These are phyloP conservation scores for Ogataea hybrid DNA, from an alignment of 1,139 yeast genomes.

Conservation along the genomic window DNA sequence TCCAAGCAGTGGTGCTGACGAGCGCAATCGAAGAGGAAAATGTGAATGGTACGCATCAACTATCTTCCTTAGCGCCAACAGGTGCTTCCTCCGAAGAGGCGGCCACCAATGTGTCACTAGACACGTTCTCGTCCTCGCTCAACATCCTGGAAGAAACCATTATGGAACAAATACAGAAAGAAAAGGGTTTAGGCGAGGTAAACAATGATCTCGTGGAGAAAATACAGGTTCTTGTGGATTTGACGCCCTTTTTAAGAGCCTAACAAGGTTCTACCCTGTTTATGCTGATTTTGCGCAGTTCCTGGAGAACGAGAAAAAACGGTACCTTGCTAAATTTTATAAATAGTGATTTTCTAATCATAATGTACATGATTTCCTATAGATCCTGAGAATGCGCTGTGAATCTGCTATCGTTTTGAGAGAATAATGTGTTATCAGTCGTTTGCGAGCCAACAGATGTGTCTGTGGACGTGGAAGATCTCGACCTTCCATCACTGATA, in stretches of 20 bases:
- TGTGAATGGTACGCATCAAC: background rate
- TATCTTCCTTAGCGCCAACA: conserved; percentile 13
- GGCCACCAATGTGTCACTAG: conserved; percentile 25
- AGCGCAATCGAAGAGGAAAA: conserved; percentile 20
- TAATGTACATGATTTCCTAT: conserved; percentile 2
- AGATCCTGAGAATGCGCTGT: conserved; percentile 5
- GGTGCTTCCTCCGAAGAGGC: conserved; percentile 1
- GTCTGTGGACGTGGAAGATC: conserved; percentile 22
- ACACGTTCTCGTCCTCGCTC: conserved; percentile 42
- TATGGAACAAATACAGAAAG: conserved; percentile 36
- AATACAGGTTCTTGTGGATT: conserved; percentile 43
- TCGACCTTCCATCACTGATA: conserved; percentile 18
- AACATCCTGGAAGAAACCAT: conserved; percentile 42
- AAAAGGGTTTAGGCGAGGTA: conserved; percentile 31
- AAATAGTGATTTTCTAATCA: conserved; percentile 2
- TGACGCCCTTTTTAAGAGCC: conserved; percentile 52
- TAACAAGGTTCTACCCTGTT: conserved; percentile 46
- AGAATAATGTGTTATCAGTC: conserved; percentile 19
- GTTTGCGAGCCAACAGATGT: conserved; percentile 14
- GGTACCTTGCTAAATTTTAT: conserved; percentile 32
- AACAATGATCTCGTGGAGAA: conserved; percentile 37
- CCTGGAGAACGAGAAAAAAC: conserved; percentile 36
- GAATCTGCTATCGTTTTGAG: conserved; percentile 8
- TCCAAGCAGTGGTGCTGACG: conserved; percentile 37
- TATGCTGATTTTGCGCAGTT: conserved; percentile 45